A percentile compares a stretch with the other conserved stretches of the same genome.
Evolutionary conservation across 169 alveolate species (phyloP).

Genomic region (Cryptosporidium xiaoi): DNA sequence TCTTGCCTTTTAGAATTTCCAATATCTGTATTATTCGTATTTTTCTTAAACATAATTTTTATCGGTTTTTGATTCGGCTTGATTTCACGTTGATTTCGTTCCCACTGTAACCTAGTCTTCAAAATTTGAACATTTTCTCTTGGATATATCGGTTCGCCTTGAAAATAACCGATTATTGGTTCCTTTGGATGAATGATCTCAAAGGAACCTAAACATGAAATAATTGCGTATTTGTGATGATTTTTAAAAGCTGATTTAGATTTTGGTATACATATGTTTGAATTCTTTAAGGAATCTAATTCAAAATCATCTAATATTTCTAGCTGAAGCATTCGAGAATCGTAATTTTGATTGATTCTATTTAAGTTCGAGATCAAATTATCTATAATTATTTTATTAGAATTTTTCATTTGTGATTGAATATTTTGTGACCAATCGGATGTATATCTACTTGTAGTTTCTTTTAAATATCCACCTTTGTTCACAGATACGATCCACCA

Average conservation of each 20-base stretch:
- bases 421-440: slow-evolving; percentile 27
- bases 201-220: slow-evolving; percentile 41
- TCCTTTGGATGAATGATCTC: slow-evolving; percentile 58
- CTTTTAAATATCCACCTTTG: slow-evolving; percentile 45
- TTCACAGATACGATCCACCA: slow-evolving; percentile 67
- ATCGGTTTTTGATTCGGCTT: slow-evolving; percentile 35
- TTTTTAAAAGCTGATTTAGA: slow-evolving; percentile 32
- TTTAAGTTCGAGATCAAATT: slow-evolving; percentile 19
- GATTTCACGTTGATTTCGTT: slow-evolving; percentile 42
- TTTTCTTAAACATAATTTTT: slow-evolving; percentile 14
- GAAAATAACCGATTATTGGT: slow-evolving; percentile 65
- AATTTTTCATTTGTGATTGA: slow-evolving; percentile 29
- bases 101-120: slow-evolving; percentile 53
- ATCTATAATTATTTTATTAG: slow-evolving; percentile 8
- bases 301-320: slow-evolving; percentile 58
- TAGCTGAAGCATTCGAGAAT: slow-evolving; percentile 23
- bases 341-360: background rate
- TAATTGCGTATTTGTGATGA: slow-evolving; percentile 67
- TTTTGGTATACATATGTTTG: slow-evolving; percentile 17
- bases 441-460: slow-evolving; percentile 43
- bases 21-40: background rate
- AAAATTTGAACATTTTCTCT: slow-evolving; percentile 60
- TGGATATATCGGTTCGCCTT: slow-evolving; percentile 69
- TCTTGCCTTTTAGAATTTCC: slow-evolving; percentile 1
- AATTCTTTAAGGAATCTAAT: slow-evolving; percentile 18